These are phyloP conservation scores for Candida suzukii DNA, from an alignment of 805 yeast species.

Conservation along the genomic window DNA sequence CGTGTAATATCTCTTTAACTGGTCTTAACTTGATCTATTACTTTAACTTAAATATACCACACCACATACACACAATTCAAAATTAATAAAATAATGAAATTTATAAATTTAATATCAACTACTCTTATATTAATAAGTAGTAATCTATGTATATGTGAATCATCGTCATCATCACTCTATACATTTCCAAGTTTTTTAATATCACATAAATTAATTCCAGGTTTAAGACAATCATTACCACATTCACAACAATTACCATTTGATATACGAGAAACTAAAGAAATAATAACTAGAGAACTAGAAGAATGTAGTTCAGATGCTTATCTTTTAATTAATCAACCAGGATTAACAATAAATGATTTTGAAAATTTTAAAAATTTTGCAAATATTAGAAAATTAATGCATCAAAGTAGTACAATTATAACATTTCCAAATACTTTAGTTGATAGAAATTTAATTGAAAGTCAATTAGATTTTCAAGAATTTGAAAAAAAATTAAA, in stretches of 20 bases:
- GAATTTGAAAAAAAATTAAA: slow-evolving; percentile 34
- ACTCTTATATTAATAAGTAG: no score
- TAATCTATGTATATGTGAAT: no score
- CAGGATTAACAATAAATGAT: slow-evolving; percentile 44
- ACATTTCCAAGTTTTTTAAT: slow-evolving; percentile 21
- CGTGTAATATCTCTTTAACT: no score
- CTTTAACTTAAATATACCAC: no score
- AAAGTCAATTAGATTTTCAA: slow-evolving; percentile 30
- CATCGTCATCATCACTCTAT: background rate
- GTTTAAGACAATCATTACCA: slow-evolving; percentile 19
- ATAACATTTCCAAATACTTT: slow-evolving; percentile 49
- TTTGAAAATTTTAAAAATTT: slow-evolving; percentile 35
- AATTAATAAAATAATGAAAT: no score
- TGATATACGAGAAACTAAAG: slow-evolving; percentile 15
- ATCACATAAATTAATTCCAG: slow-evolving; percentile 22
- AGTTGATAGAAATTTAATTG: slow-evolving; percentile 19
- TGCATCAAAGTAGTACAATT: slow-evolving; percentile 53
- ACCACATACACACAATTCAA: no score
- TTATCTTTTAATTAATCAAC: slow-evolving; percentile 47
- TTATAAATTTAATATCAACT: no score
- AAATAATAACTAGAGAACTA: slow-evolving; percentile 13
- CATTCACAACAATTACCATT: slow-evolving; percentile 25
- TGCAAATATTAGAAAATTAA: slow-evolving; percentile 41
- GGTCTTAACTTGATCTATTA: no score
- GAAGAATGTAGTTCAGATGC: slow-evolving; percentile 47